Evolutionary conservation across 2,329 filamentous ascomycete species (phyloP), one percentile per base, ranked within the genome.

Genomic region (Botrytis squamosa): DNA sequence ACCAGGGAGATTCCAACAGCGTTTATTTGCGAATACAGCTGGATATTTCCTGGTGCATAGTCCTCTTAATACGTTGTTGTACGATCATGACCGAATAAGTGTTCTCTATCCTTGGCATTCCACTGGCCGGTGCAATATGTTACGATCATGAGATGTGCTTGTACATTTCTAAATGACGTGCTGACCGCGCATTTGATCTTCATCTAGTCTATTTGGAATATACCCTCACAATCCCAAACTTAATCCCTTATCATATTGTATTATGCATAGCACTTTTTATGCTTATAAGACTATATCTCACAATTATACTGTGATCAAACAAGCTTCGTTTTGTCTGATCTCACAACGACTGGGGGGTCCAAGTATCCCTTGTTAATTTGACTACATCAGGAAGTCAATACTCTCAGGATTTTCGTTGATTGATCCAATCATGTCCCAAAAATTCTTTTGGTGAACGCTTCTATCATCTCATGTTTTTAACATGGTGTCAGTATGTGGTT

Each of bases 301-400:
- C 52, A 46, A 74, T 73, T 66, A 63, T 76, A 71, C 66, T 74
- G 69, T 64, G 73, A 76, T 78, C 76, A 79, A 76, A 79, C 78
- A 70, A 60, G 62, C 42, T 49, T 72, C 49, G 79, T 79, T 79
- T 80, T 78, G 75, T 63, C 60, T 73, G 66, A 71, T 78, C 73
- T 78, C 75, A 71, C 74, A 63, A 73, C 46, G 42, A 70, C 73
- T 76, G 77, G 74, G 77, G 77, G 71, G 22, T 42, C 36, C n/a
- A 9, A 66, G 38, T 22, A 68, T 66, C 29, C 25, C 46, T 60
- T 49, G 75, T 75, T 75, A 77, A 76, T 64, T 65, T 71, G 55
- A 9, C 10, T 18, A 42, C 33, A 46, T 42, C 38, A 36, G 10
- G 38, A 22, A 40, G n/a, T 68, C 22, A 22, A 38, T 29, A 46